These are phyloP conservation scores for Aegilops bicornis DNA, from an alignment of 176 grass and related monocot species.

Conservation along the genomic window DNA sequence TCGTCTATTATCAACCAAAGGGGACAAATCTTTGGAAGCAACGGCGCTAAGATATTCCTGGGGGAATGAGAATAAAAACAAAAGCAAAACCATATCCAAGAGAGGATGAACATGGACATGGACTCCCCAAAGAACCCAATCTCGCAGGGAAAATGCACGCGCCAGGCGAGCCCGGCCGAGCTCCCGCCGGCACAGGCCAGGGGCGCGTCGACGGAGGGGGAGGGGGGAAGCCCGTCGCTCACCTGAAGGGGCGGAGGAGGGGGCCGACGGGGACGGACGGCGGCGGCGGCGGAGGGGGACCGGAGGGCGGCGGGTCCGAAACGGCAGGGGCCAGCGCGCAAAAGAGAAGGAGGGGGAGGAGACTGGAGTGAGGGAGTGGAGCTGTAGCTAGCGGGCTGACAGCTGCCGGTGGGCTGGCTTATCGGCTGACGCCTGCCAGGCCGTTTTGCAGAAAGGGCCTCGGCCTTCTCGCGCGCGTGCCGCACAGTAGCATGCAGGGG, in stretches of 20 bases:
- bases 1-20: background rate
- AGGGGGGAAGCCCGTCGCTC: background rate
- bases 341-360: background rate
- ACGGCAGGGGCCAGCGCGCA: background rate
- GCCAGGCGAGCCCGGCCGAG: no score
- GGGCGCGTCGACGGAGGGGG: background rate
- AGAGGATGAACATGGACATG: background rate
- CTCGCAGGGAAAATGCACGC: background rate
- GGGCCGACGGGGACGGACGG: background rate
- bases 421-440: background rate
- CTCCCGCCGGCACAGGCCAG: no score
- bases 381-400: background rate
- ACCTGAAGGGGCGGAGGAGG: constrained; percentile 19
- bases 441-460: background rate
- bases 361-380: background rate
- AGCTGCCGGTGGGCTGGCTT: background rate
- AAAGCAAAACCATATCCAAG: background rate
- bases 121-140: constrained; percentile 1
- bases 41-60: background rate
- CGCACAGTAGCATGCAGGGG: constrained; percentile 57
- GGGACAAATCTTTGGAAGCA: background rate
- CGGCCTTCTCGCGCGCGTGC: background rate
- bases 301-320: background rate
- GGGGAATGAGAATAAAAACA: no score
- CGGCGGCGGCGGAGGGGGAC: background rate